Base-by-base conservation (phyloP, 1,139 yeast genomes). In the Blastobotrys malaysiensis region DNA sequence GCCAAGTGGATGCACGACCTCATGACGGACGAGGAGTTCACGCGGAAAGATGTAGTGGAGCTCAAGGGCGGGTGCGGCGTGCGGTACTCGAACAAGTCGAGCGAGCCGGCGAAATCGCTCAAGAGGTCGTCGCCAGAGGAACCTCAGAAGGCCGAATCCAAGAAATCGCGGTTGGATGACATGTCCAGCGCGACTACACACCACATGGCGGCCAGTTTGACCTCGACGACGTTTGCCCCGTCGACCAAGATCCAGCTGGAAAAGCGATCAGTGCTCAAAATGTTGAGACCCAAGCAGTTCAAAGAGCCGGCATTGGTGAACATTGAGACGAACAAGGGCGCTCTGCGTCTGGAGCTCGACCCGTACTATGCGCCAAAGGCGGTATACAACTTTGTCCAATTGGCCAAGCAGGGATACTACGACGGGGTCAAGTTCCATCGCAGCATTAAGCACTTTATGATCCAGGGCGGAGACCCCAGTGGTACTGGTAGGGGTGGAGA, bases 381-480 rank as follows among this genome's bases (percentile, higher is more conserved):
- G 0, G 77, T 72, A 2, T 76, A 76, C 61, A 78, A 78, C 60
- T 78, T 78, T 55, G 60, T 75, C 31, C 60, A 63, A 51, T 65
- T 78, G 18, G 75, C 78, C 44, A 60, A 69, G 47, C 59, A 62
- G 20, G 71, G 71, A 2, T 75, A 74, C 58, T 78, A 76, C 62
- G 65, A 76, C 50, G 73, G 74, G n/a, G 63, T 72, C 13, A 62
- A 66, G 1, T 78, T 79, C 59, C 82, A 78, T 58, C 64, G 81
- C 18, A 78, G 77, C 45, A 74, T 79, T 46, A 72, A 75, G 54
- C 70, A 72, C 48, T 78, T 78, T 57, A 78, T 78, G 82, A 70
- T 77, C 45, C 82, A 79, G 62, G 77, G 80, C 1, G 83, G 82
- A 1, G 82, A 78, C 59, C 80, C 80, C 1, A 63, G 71, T 13